Evolutionary conservation across 345 rosid species (phyloP).

Genomic region (Hevea brasiliensis): DNA sequence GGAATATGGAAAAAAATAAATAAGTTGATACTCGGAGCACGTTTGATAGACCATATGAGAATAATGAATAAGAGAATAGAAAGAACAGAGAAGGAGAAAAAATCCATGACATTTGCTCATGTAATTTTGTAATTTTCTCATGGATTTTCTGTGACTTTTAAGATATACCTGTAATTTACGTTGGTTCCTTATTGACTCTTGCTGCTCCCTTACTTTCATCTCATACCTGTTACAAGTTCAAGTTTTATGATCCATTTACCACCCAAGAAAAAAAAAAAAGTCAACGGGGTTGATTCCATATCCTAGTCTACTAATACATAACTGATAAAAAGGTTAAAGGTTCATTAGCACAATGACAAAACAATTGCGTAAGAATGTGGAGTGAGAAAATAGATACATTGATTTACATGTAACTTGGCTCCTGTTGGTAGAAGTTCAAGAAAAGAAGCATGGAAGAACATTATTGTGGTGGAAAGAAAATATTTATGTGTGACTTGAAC

Average conservation of each 20-base stretch:
- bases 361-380: background rate
- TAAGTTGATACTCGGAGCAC: background rate
- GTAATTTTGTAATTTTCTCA: background rate
- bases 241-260: constrained; percentile 7
- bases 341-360: background rate
- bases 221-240: constrained; percentile 61
- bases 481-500: background rate
- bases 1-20: background rate
- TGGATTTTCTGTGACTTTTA: background rate
- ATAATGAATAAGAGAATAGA: background rate
- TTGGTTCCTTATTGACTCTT: constrained; percentile 67
- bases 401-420: background rate
- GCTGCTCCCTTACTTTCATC: constrained; percentile 90
- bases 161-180: constrained; percentile 67
- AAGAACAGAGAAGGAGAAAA: background rate
- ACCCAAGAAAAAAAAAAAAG: background rate
- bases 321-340: background rate
- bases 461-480: background rate
- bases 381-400: background rate
- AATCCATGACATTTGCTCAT: background rate
- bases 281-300: background rate
- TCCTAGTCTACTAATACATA: background rate
- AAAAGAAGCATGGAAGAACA: background rate
- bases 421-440: background rate
- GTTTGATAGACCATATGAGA: no score